These are phyloP conservation scores for Phytophthora hibernalis DNA, from an alignment of 352 stramenopile genomes.

Conservation along the genomic window DNA sequence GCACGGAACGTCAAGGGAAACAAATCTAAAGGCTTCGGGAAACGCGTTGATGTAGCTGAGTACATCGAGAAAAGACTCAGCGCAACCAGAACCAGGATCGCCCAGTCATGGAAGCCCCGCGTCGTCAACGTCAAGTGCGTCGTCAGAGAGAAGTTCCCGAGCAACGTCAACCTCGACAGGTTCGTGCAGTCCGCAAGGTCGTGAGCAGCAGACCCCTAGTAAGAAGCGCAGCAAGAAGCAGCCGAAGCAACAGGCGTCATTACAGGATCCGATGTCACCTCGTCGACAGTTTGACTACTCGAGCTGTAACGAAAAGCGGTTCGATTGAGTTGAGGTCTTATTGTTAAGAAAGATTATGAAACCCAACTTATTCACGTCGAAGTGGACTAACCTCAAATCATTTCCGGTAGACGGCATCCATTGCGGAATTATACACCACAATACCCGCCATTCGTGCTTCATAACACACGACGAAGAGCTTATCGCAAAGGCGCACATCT, in stretches of 20 bases:
- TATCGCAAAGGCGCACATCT: constrained; percentile 16
- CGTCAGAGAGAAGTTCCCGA: constrained; percentile 21
- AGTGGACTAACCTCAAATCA: too few species aligned
- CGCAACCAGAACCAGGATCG: constrained; percentile 13
- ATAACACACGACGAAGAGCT: constrained; percentile 23
- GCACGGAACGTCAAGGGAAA: constrained; percentile 33
- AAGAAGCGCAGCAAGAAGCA: constrained; percentile 22
- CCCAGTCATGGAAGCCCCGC: constrained; percentile 18
- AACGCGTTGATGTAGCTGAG: constrained; percentile 5
- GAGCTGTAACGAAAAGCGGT: too few species aligned
- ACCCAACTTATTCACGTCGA: too few species aligned
- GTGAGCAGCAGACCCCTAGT: constrained; percentile 13
- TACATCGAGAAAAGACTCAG: constrained; percentile 34
- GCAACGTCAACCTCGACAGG: constrained; percentile 9
- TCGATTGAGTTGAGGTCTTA: too few species aligned
- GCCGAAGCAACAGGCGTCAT: not conserved
- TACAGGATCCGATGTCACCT: not conserved
- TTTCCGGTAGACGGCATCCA: constrained; percentile 12
- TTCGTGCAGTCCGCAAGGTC: too few species aligned
- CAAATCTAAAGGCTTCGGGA: constrained; percentile 7
- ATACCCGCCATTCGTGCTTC: constrained; percentile 9
- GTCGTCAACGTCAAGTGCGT: constrained; percentile 10
- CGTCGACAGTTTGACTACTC: too few species aligned
- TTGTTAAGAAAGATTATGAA: too few species aligned
- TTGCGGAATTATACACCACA: constrained; percentile 22